Evolutionary conservation across 1,284 basidiomycete genomes (phyloP).

Genomic region (Ustilago shanxiensis): DNA sequence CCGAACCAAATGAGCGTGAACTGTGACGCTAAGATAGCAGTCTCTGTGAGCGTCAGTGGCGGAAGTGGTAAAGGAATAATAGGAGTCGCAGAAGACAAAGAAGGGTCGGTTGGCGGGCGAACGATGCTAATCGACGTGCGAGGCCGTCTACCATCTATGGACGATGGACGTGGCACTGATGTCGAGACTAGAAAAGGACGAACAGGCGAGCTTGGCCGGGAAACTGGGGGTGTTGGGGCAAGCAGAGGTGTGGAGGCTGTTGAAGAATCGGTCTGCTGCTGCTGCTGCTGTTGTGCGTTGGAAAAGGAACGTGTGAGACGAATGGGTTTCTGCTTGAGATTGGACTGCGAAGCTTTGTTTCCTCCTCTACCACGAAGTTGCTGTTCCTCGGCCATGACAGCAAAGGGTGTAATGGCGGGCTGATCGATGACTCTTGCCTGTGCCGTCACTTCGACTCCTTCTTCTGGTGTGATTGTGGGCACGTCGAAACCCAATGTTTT

Average conservation of each 20-base stretch:
- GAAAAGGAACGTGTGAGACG: constrained; percentile 23
- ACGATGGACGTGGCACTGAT: constrained; percentile 58
- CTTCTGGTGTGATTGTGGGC: constrained; percentile 29
- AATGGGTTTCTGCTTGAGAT: constrained; percentile 34
- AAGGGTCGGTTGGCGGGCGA: constrained; percentile 9
- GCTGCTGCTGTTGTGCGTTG: constrained; percentile 11
- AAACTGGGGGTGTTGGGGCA: constrained; percentile 21
- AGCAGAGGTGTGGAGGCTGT: constrained; percentile 40
- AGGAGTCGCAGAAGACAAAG: background rate
- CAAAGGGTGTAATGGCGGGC: constrained; percentile 28
- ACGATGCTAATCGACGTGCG: constrained; percentile 46
- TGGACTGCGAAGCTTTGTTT: constrained; percentile 11
- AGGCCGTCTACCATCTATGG: constrained; percentile 65
- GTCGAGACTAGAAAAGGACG: constrained; percentile 41
- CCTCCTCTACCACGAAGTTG: constrained; percentile 23
- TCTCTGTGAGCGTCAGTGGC: constrained; percentile 64
- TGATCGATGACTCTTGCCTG: constrained; percentile 13
- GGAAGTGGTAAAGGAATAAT: constrained; percentile 31
- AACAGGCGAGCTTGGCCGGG: constrained; percentile 35
- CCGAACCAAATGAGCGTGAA: constrained; percentile 69
- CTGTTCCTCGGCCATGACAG: constrained; percentile 23
- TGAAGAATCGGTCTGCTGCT: constrained; percentile 29
- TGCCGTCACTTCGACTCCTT: constrained; percentile 2
- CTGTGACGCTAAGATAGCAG: constrained; percentile 57
- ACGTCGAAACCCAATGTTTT: constrained; percentile 60